These are phyloP conservation scores for Scleromitrula shiraiana DNA, from an alignment of 2,329 filamentous ascomycete genomes.

Conservation along the genomic window DNA sequence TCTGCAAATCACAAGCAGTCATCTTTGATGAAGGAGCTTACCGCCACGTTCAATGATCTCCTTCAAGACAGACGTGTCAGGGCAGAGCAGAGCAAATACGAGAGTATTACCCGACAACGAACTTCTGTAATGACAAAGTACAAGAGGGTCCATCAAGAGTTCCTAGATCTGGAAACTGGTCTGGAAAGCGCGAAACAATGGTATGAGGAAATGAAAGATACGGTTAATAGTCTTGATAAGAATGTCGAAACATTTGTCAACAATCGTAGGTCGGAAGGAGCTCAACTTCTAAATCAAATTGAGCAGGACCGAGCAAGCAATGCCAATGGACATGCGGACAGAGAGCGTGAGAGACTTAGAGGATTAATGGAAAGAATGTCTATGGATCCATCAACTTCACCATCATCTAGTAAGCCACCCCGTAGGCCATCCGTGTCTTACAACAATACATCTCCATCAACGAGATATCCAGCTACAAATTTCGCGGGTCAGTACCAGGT, in stretches of 20 bases:
- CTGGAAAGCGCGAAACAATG: conserved; percentile 83
- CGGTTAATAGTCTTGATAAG: conserved; percentile 82
- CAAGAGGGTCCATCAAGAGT: conserved; percentile 85
- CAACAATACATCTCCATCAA: conserved; percentile 31
- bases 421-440: conserved; percentile 26
- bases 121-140: conserved; percentile 78
- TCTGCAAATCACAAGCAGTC: conserved; percentile 95
- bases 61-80: conserved; percentile 91
- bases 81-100: conserved; percentile 92
- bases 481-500: conserved; percentile 52
- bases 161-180: conserved; percentile 80
- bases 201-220: conserved; percentile 94
- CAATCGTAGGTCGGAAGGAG: conserved; percentile 85
- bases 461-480: conserved; percentile 45
- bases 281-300: conserved; percentile 80
- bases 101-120: conserved; percentile 75
- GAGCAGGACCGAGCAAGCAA: conserved; percentile 28
- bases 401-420: conserved; percentile 34
- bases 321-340: conserved; percentile 46
- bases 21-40: conserved; percentile 89
- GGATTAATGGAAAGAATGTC: conserved; percentile 95
- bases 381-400: conserved; percentile 54
- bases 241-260: conserved; percentile 97
- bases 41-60: conserved; percentile 74
- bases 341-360: conserved; percentile 77